These are phyloP conservation scores for Aegilops umbellulata DNA, from an alignment of 176 grass and related monocot genomes.

Conservation along the genomic window DNA sequence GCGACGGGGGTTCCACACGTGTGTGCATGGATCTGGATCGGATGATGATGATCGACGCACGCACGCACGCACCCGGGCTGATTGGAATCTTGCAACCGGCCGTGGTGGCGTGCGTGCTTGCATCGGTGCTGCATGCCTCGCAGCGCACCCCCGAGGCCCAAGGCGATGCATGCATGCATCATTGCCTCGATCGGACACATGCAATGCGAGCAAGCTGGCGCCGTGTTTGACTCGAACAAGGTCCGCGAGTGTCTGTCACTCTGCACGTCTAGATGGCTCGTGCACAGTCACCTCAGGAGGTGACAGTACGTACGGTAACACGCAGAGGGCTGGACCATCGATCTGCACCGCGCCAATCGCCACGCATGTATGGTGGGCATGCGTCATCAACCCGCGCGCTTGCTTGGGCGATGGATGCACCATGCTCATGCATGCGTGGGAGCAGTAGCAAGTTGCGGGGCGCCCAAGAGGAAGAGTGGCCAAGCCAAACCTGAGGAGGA, in stretches of 20 bases:
- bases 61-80: background rate
- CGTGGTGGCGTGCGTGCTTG: background rate
- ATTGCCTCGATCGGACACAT: background rate
- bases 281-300: no score
- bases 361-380: background rate
- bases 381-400: background rate
- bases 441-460: background rate
- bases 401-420: background rate
- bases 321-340: no score
- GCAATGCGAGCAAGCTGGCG: background rate
- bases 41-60: background rate
- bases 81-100: conserved; percentile 34
- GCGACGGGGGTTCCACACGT: background rate
- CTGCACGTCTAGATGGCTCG: background rate
- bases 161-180: background rate
- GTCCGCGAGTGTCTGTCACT: background rate
- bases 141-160: no score
- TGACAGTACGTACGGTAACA: no score
- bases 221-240: background rate
- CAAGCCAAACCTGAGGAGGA: background rate
- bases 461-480: background rate
- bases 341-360: background rate
- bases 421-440: background rate
- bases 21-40: background rate
- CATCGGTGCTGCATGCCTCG: no score